Evolutionary conservation across 208 protist species (phyloP).

Genomic region (Vickermania spadyakhi): DNA sequence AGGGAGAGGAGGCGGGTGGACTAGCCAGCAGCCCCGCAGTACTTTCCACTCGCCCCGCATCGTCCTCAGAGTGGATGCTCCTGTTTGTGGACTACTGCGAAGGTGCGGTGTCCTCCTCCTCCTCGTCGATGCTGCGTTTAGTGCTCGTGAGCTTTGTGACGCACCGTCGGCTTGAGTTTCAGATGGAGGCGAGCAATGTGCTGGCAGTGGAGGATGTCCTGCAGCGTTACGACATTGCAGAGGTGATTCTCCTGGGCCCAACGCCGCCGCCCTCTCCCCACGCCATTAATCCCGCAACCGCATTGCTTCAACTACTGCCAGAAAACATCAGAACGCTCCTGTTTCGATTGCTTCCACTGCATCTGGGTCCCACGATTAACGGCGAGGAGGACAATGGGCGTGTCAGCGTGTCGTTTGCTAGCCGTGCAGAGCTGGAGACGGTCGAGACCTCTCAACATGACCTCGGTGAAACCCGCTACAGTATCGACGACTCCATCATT

Average conservation of each 20-base stretch:
- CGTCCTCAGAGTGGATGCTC: background rate
- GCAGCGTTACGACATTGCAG: constrained; percentile 60
- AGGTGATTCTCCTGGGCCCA: constrained; percentile 42
- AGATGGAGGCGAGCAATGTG: constrained; percentile 6
- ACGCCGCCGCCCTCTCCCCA: constrained; percentile 4
- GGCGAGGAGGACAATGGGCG: constrained; percentile 66
- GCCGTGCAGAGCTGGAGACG: background rate
- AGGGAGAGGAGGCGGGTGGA: background rate
- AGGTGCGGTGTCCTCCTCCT: background rate
- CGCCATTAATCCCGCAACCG: background rate
- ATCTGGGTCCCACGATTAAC: constrained; percentile 58
- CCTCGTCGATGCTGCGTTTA: constrained; percentile 13
- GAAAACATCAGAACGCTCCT: constrained; percentile 32
- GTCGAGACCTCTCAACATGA: background rate
- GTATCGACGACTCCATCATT: constrained; percentile 29
- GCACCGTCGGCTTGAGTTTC: constrained; percentile 19
- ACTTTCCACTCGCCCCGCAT: background rate
- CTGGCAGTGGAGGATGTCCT: constrained; percentile 63
- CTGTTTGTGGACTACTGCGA: background rate
- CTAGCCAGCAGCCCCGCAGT: background rate
- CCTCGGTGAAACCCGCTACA: constrained; percentile 1
- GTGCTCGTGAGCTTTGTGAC: constrained; percentile 74
- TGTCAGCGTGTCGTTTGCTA: constrained; percentile 24
- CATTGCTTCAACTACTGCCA: constrained; percentile 9
- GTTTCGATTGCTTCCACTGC: constrained; percentile 36